phyloP scores from a whole-genome alignment of 1,284 basidiomycete species.

The Ceraceosorus guamensis region DNA sequence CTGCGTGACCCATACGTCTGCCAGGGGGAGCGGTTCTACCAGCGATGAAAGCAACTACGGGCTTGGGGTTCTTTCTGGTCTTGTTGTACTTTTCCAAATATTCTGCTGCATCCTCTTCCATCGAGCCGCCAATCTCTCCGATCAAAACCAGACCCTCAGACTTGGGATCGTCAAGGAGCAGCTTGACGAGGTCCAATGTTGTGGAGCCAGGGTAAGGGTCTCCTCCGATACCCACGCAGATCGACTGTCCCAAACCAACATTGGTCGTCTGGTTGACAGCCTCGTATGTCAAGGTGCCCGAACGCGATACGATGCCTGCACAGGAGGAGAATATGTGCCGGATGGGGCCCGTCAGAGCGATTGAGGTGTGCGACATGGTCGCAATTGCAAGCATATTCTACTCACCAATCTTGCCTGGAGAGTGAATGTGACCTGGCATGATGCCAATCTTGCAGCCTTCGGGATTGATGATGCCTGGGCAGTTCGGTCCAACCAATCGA shows the following conservation, averaged over 20 bases:
- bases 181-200: constrained; percentile 93
- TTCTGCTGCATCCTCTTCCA: constrained; percentile 99
- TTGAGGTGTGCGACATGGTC: not conserved
- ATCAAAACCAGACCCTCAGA: constrained; percentile 83
- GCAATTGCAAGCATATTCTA: not conserved
- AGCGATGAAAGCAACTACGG: constrained; percentile 96
- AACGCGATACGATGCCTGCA: constrained; percentile 72
- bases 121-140: constrained; percentile 96
- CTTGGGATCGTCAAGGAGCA: constrained; percentile 81
- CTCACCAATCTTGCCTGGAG: constrained; percentile 62
- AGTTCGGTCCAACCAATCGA: constrained; percentile 78
- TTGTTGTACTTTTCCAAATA: constrained; percentile 90
- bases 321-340: not conserved
- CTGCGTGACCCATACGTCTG: constrained; percentile 73
- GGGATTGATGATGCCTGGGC: constrained; percentile 95
- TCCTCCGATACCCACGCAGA: constrained; percentile 95
- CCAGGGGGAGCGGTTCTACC: constrained; percentile 91
- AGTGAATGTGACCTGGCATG: constrained; percentile 96
- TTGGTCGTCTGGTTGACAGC: constrained; percentile 72
- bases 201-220: constrained; percentile 96
- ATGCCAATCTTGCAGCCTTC: constrained; percentile 98
- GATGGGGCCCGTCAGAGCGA: not conserved
- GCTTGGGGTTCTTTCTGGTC: constrained; percentile 77
- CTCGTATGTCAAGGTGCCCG: constrained; percentile 46
- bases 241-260: constrained; percentile 90